A percentile compares a stretch with the other conserved stretches of the same genome.
Conservation (phyloP, 2,329 filamentous ascomycete genomes). For the Aspergillus tubingensis region DNA sequence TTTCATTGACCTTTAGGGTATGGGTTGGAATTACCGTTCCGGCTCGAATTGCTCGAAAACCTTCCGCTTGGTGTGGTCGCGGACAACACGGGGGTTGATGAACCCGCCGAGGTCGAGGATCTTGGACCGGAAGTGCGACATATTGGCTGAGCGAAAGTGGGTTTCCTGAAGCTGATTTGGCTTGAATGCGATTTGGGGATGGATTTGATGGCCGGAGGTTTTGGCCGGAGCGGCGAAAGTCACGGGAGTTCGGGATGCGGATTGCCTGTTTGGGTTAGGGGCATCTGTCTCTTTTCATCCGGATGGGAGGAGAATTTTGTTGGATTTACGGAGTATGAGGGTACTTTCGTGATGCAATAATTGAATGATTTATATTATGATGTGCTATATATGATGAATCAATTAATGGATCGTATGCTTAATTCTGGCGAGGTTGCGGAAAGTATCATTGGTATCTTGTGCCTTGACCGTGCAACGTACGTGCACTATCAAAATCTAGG, state of each 20-base stretch:
- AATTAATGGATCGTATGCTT: background rate
- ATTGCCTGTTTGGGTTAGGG: constrained; percentile 3
- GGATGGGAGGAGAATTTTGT: background rate
- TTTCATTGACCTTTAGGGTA: background rate
- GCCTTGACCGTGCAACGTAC: background rate
- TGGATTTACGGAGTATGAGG: background rate
- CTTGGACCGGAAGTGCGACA: constrained; percentile 87
- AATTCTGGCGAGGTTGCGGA: background rate
- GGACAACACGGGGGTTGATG: constrained; percentile 81
- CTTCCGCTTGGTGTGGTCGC: constrained; percentile 96
- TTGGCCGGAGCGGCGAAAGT: constrained; percentile 25
- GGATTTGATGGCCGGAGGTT: constrained; percentile 8
- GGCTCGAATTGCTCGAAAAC: constrained; percentile 84
- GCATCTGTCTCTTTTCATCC: background rate
- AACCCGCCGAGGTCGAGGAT: constrained; percentile 87
- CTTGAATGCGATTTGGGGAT: background rate
- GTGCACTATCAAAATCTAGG: background rate
- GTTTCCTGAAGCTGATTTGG: background rate
- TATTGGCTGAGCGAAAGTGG: constrained; percentile 44
- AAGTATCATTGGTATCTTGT: background rate
- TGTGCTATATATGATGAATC: background rate
- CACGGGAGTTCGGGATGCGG: constrained; percentile 8
- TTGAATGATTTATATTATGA: background rate
- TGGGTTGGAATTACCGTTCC: constrained; percentile 66
- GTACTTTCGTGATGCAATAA: too few relatives aligned